Evolutionary conservation across 2,329 filamentous ascomycete species (phyloP).

Genomic region (Cladophialophora carrionii): DNA sequence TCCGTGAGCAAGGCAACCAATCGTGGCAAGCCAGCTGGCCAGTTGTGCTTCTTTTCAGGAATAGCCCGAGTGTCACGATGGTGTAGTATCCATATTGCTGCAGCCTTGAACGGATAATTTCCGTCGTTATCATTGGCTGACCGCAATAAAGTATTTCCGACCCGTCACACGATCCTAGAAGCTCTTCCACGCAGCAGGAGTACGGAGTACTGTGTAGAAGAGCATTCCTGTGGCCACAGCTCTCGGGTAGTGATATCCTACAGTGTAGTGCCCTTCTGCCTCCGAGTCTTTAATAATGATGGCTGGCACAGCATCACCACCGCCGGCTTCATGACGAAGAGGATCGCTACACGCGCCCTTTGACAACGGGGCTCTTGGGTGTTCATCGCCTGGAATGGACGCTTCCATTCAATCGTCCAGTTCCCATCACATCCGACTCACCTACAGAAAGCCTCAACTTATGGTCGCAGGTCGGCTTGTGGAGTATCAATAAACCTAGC

Average conservation of each 20-base stretch:
- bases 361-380: background rate
- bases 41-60: slow-evolving; percentile 5
- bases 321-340: background rate
- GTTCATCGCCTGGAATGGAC: background rate
- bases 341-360: background rate
- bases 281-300: background rate
- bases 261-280: background rate
- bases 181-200: background rate
- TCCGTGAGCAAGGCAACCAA: slow-evolving; percentile 28
- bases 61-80: background rate
- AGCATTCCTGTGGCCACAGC: background rate
- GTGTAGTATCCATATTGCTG: background rate
- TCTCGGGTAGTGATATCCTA: background rate
- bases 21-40: slow-evolving; percentile 29
- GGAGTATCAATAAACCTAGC: background rate
- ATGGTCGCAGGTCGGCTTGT: background rate
- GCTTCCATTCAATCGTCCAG: background rate
- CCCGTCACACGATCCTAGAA: background rate
- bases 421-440: background rate
- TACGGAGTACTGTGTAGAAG: too few species aligned
- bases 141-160: background rate
- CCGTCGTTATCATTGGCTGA: background rate
- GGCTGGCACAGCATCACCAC: background rate
- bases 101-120: background rate
- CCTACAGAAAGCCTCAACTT: background rate